Evolutionary conservation across 176 grass and related monocot species (phyloP).

Genomic region (Metroxylon sagu): DNA sequence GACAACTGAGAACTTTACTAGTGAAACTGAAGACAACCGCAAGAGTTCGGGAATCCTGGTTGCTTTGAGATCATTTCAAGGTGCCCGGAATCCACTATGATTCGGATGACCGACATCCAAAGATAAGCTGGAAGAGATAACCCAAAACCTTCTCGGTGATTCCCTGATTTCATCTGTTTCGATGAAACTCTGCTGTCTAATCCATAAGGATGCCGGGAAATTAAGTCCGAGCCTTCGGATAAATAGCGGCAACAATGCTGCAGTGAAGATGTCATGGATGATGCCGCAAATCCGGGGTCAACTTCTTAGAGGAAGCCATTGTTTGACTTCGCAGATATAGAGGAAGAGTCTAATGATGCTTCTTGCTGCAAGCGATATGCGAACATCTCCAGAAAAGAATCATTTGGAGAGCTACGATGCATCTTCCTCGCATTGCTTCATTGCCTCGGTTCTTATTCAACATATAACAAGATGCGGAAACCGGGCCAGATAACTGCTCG

Average conservation of each 20-base stretch:
- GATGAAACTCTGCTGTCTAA: constrained; percentile 48
- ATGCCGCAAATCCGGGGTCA: constrained; percentile 24
- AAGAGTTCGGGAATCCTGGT: constrained; percentile 8
- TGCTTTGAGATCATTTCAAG: constrained; percentile 37
- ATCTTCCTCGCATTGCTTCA: constrained; percentile 43
- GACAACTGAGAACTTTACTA: background rate
- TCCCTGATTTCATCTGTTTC: constrained; percentile 22
- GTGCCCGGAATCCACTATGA: constrained; percentile 34
- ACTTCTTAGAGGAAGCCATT: too few relatives aligned
- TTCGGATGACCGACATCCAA: constrained; percentile 15
- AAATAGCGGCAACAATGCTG: constrained; percentile 13
- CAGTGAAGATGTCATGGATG: constrained; percentile 27
- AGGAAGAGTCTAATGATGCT: background rate
- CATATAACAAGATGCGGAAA: constrained; percentile 35
- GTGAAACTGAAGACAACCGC: constrained; percentile 7
- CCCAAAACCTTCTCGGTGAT: constrained; percentile 50
- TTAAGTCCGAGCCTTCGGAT: background rate
- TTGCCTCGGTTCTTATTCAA: constrained; percentile 47
- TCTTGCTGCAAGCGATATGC: background rate
- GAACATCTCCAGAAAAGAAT: constrained; percentile 36
- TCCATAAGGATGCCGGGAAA: constrained; percentile 29
- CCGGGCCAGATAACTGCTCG: constrained; percentile 12
- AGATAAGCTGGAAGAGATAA: constrained; percentile 45
- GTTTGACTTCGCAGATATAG: constrained; percentile 12
- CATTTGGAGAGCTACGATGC: constrained; percentile 27